Percentiles rank a stretch among this genome's conserved stretches.
These are phyloP conservation scores for Paracoccidioides lutzii DNA, from an alignment of 2,329 filamentous ascomycete species.

Conservation along the genomic window DNA sequence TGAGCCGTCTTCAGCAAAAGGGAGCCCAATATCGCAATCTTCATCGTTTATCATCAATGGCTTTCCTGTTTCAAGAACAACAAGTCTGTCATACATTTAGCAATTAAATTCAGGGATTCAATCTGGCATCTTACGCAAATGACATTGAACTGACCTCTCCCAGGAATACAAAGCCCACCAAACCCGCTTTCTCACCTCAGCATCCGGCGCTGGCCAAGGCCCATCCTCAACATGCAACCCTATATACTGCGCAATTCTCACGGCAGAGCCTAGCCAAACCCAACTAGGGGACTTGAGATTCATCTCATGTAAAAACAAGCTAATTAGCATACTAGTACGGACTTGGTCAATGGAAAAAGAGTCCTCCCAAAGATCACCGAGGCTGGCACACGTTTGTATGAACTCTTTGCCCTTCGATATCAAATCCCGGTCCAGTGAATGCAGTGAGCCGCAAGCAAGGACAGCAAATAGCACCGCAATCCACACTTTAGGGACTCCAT, in stretches of 20 bases:
- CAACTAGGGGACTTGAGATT: conserved; percentile 77
- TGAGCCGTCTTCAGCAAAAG: conserved; percentile 43
- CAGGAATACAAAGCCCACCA: conserved; percentile 94
- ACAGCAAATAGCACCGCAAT: conserved; percentile 70
- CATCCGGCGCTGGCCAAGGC: conserved; percentile 60
- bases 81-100: conserved; percentile 37
- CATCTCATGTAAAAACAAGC: conserved; percentile 70
- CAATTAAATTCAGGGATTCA: conserved; percentile 7
- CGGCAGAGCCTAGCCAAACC: conserved; percentile 69
- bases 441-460: conserved; percentile 69
- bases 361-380: conserved; percentile 72
- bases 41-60: conserved; percentile 73
- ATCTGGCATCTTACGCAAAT: background rate
- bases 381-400: conserved; percentile 55
- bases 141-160: conserved; percentile 49
- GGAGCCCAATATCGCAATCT: conserved; percentile 75
- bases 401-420: conserved; percentile 50
- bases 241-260: conserved; percentile 70
- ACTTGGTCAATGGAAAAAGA: conserved; percentile 64
- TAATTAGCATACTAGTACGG: conserved; percentile 57
- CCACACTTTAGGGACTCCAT: conserved; percentile 55
- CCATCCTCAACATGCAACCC: conserved; percentile 66
- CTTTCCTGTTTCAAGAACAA: conserved; percentile 67
- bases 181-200: conserved; percentile 71
- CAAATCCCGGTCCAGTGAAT: conserved; percentile 46